Evolutionary conservation across 129 eudicot genomes (phyloP).

Genomic region (Dittrichia graveolens): DNA sequence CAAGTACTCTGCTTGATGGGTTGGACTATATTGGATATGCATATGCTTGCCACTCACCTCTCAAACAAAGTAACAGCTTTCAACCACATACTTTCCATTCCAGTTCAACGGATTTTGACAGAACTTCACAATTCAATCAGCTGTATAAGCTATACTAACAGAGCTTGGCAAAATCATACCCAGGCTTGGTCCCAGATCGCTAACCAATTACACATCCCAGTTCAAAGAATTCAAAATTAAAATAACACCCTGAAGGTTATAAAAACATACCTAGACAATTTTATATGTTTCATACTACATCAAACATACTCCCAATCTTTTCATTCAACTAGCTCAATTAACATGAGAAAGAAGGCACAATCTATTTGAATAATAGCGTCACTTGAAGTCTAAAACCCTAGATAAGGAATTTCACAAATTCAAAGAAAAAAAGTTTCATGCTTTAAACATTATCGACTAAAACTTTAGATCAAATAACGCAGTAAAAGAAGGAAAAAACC

Average conservation of each 20-base stretch:
- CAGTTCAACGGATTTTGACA: background rate
- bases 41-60: background rate
- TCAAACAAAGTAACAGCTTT: slow-evolving; percentile 4
- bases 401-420: background rate
- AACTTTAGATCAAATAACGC: slow-evolving; percentile 23
- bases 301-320: background rate
- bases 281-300: background rate
- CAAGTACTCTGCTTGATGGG: background rate
- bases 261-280: background rate
- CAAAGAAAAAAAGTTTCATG: background rate
- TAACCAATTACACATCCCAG: background rate
- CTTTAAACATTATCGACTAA: background rate
- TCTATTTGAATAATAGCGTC: background rate
- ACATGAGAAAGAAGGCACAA: slow-evolving; percentile 15
- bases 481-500: slow-evolving; percentile 29
- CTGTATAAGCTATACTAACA: background rate
- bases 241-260: background rate
- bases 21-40: background rate
- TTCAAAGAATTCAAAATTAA: background rate
- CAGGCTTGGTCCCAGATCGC: background rate
- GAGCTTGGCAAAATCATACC: background rate
- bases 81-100: background rate
- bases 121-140: slow-evolving; percentile 14
- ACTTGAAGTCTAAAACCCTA: slow-evolving; percentile 17
- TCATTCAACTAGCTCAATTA: slow-evolving; percentile 2